Base-by-base conservation (phyloP, 352 stramenopile species). In the Pythium pectinolyticum region DNA sequence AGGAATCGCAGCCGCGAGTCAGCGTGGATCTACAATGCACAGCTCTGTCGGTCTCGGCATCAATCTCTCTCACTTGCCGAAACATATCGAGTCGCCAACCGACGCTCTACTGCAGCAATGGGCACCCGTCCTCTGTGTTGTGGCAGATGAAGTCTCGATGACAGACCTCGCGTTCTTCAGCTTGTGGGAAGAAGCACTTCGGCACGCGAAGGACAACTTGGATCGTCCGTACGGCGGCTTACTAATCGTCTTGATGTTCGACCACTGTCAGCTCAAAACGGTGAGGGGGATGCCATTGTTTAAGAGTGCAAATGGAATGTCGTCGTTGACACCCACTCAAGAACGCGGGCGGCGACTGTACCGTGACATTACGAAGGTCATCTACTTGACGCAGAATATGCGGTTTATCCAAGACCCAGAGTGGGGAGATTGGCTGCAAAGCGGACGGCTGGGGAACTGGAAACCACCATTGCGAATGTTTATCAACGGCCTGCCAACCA, bases 81-180 rank as follows among this genome's bases (percentile, higher is more conserved):
- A 32, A 5, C 32, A 54, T 17, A 39, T 69, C 4, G 1, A 19
- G 15, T 28, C 52, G 9, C 66, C 67, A 31, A 50, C 15, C 11
- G 59, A 69, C 12, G 27, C 49, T 0, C 3, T 70, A 5, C 48
- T 67, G 0, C 28, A 24, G 3, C 37, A 55, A 34, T 72, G 69
- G 63, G 60, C 61, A 6, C 63, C 63, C 3, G 52, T 70, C 2
- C 19, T 55, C 3, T 65, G 55, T 28, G 50, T 72, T 0, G 50
- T 75, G n/a, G 69, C 51, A 0, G 69, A 75, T 28, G 69, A 75
- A 30, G 2, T 72, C 2, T 72, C 60, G 0, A 72, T 75, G 63
- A 50, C 51, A 20, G 57, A 70, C 35, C 28, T 75, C 4, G 46
- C 24, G 1, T 66, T 72, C 24, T 67, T 75, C 25, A 60, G 68